These are phyloP conservation scores for Tulasnella sp. DNA, from an alignment of 768 basidiomycete genomes.

Conservation along the genomic window DNA sequence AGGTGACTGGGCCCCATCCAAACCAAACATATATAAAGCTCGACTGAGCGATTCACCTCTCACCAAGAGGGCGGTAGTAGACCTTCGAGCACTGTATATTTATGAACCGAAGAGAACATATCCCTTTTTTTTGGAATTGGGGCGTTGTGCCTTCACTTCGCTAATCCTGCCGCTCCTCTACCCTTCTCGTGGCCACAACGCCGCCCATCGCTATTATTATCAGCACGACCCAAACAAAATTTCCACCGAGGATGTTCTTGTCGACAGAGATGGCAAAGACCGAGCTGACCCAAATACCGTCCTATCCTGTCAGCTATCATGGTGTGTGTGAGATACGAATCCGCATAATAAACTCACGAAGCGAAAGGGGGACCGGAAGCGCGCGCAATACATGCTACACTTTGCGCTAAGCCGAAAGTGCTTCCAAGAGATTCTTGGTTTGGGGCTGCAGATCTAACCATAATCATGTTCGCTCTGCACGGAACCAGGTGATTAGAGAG, in stretches of 20 bases:
- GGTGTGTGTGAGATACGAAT: too few relatives aligned
- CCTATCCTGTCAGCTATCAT: background rate
- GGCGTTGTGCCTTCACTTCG: background rate
- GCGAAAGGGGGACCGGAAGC: slow-evolving; percentile 35
- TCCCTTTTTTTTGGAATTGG: background rate
- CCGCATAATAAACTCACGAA: slow-evolving; percentile 24
- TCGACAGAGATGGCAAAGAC: slow-evolving; percentile 16
- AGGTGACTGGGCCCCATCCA: too few relatives aligned
- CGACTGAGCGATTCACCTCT: too few relatives aligned
- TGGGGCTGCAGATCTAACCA: slow-evolving; percentile 36
- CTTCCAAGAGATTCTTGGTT: slow-evolving; percentile 34
- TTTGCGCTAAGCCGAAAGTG: slow-evolving; percentile 38
- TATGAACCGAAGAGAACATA: too few relatives aligned
- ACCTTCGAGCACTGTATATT: too few relatives aligned
- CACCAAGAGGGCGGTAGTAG: too few relatives aligned
- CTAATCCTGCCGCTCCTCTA: background rate
- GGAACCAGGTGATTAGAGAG: slow-evolving; percentile 1
- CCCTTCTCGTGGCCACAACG: background rate
- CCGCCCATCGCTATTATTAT: background rate
- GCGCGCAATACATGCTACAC: slow-evolving; percentile 35
- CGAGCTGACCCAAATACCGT: background rate
- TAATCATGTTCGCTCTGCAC: slow-evolving; percentile 37
- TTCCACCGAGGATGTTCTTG: slow-evolving; percentile 6
- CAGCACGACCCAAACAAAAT: slow-evolving; percentile 15
- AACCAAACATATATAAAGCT: too few relatives aligned